A percentile compares a stretch with the other conserved stretches of the same genome.
Conservation (phyloP, 2,329 filamentous ascomycete species). For the Aspergillus sp. region DNA sequence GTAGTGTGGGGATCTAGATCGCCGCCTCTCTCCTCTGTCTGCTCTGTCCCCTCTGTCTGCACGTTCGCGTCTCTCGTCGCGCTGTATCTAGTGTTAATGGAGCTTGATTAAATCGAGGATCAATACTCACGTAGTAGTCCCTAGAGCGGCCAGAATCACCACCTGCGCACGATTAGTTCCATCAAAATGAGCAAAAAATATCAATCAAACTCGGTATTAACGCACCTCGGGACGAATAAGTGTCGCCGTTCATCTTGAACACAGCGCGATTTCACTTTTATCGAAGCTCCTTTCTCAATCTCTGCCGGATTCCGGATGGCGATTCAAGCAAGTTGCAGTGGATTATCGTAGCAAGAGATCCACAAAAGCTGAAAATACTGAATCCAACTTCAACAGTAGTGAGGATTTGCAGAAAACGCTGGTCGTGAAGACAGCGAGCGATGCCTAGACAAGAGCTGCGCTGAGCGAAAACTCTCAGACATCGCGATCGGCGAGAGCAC, state of each 20-base stretch:
- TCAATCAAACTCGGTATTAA: conserved; percentile 3
- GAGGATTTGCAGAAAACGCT: conserved; percentile 7
- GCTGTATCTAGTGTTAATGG: conserved; percentile 26
- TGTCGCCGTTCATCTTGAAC: conserved; percentile 78
- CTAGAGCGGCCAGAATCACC: conserved; percentile 54
- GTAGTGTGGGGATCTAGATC: conserved; percentile 83
- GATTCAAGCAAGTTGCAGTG: not conserved
- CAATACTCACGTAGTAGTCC: conserved; percentile 53
- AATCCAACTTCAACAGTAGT: not conserved
- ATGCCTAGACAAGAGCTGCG: conserved; percentile 14
- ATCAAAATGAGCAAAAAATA: conserved; percentile 13
- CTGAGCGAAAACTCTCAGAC: conserved; percentile 36
- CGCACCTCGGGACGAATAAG: conserved; percentile 75
- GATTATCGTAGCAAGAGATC: not conserved
- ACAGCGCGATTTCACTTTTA: conserved; percentile 19
- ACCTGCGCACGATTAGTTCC: conserved; percentile 29
- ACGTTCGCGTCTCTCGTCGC: conserved; percentile 50
- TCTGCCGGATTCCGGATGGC: not conserved
- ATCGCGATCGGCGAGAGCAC: conserved; percentile 21
- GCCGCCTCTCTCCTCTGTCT: conserved; percentile 64
- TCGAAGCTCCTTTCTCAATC: conserved; percentile 6
- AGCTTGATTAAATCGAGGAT: not conserved
- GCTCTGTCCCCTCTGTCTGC: conserved; percentile 32
- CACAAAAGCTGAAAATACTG: not conserved
- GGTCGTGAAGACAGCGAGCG: conserved; percentile 3